Base-by-base conservation (phyloP, 2,329 filamentous ascomycete genomes). In the Xylaria polymorpha region DNA sequence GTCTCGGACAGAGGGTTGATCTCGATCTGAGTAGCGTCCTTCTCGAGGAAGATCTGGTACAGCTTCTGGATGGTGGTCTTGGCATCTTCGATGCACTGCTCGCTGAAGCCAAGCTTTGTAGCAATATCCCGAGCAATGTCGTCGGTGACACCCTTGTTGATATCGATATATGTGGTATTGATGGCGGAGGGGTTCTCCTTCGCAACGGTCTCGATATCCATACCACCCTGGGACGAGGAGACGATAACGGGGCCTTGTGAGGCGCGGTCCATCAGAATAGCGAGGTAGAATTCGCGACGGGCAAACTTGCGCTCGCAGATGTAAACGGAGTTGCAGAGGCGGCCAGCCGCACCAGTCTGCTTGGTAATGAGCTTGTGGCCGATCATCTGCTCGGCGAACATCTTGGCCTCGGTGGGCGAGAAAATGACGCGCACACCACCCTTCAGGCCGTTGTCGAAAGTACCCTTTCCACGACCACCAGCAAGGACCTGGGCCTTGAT, bases 251-350 rank as follows among this genome's bases (percentile, higher is more conserved):
- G 96, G 74, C 89, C 87, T 85, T 98, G 96, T 61, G 92, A 91
- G 75, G 87, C 90, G 79, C 96, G 94, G 87, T 99, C 96, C 96
- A 99, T 98, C 78, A 99, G 91, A 79, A 99, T 92, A 79, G 96
- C 96, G 68, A 99, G 91, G 87, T 99, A 99, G 87, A 99, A 99
- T 85, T 99, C 96, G 80, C 96, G 92, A 76, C 96, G 94, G 77
- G 96, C 96, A 80, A 98, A 99, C 88, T 99, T 99, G 88, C 96
- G 94, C 89, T 99, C 96, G 85, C 95, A 97, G 81, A 99, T 98
- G 87, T 97, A 98, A 81, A 99, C 96, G 73, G 94, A 89, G 84
- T 93, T 98, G 89, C 96, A 99, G 81, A 97, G 90, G 82, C 96
- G 94, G 80, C 96, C 96, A 77, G 84, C 89, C 77, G 95, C 93